Evolutionary conservation across 2,329 filamentous ascomycete genomes (phyloP).

Genomic region (Erysiphe neolycopersici): DNA sequence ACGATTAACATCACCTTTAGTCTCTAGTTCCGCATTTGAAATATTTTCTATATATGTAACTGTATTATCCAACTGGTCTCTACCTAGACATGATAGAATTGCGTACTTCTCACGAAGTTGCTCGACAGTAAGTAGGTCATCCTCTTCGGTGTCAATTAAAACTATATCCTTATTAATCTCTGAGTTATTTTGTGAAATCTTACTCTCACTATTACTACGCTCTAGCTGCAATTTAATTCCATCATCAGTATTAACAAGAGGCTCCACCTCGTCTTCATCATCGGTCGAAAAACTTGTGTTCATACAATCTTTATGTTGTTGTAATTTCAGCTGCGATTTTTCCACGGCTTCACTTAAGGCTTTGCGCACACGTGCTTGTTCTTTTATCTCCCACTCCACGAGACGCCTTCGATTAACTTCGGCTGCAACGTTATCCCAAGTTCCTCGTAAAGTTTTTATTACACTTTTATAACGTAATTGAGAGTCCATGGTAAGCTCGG

Average conservation of each 20-base stretch:
- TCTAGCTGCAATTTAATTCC: conserved; percentile 14
- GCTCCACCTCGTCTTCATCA: conserved; percentile 14
- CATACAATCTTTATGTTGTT: conserved; percentile 26
- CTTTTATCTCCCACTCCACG: conserved; percentile 35
- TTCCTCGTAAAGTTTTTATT: conserved; percentile 26
- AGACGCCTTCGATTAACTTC: conserved; percentile 34
- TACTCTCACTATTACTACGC: conserved; percentile 20
- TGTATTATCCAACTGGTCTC: conserved; percentile 12
- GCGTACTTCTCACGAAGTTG: conserved; percentile 44
- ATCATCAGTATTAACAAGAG: conserved; percentile 10
- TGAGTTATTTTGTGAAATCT: conserved; percentile 37
- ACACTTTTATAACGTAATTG: conserved; percentile 46
- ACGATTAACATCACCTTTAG: conserved; percentile 7
- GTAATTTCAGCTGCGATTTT: conserved; percentile 39
- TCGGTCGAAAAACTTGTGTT: conserved; percentile 25
- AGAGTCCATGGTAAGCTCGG: conserved; percentile 44
- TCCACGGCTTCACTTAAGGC: conserved; percentile 50
- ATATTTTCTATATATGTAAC: conserved; percentile 10
- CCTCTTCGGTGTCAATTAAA: conserved; percentile 22
- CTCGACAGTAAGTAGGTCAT: conserved; percentile 41
- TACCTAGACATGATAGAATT: conserved; percentile 23
- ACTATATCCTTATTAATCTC: conserved; percentile 24
- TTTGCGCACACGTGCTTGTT: conserved; percentile 35
- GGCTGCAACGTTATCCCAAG: conserved; percentile 35
- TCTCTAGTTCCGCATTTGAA: conserved; percentile 5